These are phyloP conservation scores for Aplosporella prunicola DNA, from an alignment of 2,329 filamentous ascomycete genomes.

Conservation along the genomic window DNA sequence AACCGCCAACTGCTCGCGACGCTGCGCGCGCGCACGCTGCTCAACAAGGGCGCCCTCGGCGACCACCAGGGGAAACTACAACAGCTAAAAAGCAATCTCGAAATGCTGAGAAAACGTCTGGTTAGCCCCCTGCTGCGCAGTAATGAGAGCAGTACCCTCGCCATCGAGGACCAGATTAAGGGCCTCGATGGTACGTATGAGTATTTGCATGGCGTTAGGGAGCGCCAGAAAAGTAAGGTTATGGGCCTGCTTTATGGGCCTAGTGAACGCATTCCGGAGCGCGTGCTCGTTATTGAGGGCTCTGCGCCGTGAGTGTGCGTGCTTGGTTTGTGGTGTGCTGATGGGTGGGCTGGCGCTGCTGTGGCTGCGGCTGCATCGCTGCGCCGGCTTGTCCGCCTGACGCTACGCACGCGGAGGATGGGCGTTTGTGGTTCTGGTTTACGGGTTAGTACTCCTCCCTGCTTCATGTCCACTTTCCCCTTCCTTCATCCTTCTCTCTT, in stretches of 20 bases:
- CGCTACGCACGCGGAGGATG: too few relatives aligned
- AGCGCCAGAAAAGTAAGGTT: constrained; percentile 72
- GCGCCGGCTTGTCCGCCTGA: too few relatives aligned
- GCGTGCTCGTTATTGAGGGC: constrained; percentile 9
- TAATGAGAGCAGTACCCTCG: constrained; percentile 57
- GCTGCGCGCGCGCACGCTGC: constrained; percentile 72
- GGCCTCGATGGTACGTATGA: constrained; percentile 72
- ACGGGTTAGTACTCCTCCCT: too few relatives aligned
- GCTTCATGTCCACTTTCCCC: too few relatives aligned
- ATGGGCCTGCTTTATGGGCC: constrained; percentile 50
- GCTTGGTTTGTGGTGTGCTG: too few relatives aligned
- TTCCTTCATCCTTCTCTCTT: too few relatives aligned
- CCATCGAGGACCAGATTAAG: constrained; percentile 74
- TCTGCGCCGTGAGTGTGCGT: too few relatives aligned
- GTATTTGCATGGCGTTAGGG: constrained; percentile 65
- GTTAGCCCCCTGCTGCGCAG: constrained; percentile 74
- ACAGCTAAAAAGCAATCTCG: constrained; percentile 75
- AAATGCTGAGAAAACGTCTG: constrained; percentile 72
- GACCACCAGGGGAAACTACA: constrained; percentile 79
- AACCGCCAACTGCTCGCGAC: constrained; percentile 72
- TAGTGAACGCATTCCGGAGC: constrained; percentile 8
- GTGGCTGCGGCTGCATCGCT: too few relatives aligned
- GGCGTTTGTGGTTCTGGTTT: too few relatives aligned
- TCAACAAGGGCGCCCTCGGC: constrained; percentile 77
- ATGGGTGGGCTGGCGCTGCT: too few relatives aligned